A percentile compares a stretch with the other conserved stretches of the same genome.
phyloP scores from a whole-genome alignment of 768 basidiomycete species.

The Fistulinella prunicolor region DNA sequence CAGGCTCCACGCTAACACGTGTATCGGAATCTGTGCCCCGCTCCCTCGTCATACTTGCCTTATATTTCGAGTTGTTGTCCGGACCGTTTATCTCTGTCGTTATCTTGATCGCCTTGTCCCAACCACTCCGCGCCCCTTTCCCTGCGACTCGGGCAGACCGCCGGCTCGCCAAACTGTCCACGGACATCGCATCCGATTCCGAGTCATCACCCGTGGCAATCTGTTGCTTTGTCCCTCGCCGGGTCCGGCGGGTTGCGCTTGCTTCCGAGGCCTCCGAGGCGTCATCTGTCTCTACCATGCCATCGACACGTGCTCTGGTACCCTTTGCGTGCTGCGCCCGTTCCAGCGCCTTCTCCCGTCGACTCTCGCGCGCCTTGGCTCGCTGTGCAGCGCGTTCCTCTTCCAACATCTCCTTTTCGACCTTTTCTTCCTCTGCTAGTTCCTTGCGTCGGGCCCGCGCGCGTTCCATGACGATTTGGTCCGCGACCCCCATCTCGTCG shows the following conservation, averaged over 20 bases:
- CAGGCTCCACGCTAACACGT: background rate
- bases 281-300: background rate
- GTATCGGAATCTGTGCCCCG: background rate
- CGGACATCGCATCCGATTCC: slow-evolving; percentile 31
- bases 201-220: slow-evolving; percentile 7
- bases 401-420: slow-evolving; percentile 29
- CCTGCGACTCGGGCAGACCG: slow-evolving; percentile 7
- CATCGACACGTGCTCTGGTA: slow-evolving; percentile 2
- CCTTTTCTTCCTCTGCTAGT: slow-evolving; percentile 39
- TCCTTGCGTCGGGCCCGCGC: slow-evolving; percentile 40
- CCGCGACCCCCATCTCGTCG: slow-evolving; percentile 32
- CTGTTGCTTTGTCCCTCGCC: slow-evolving; percentile 1
- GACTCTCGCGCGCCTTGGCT: slow-evolving; percentile 13
- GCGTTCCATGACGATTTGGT: slow-evolving; percentile 44
- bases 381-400: slow-evolving; percentile 24
- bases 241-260: background rate
- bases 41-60: background rate
- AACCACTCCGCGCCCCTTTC: background rate
- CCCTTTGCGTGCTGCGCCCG: slow-evolving; percentile 16
- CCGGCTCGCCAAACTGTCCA: slow-evolving; percentile 19
- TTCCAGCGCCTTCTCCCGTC: slow-evolving; percentile 20
- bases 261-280: slow-evolving; percentile 9
- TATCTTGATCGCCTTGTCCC: background rate
- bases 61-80: slow-evolving; percentile 1
- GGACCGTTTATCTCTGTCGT: background rate